Base-by-base conservation (phyloP, 139 green algal species). In the Asterochloris erici region DNA sequence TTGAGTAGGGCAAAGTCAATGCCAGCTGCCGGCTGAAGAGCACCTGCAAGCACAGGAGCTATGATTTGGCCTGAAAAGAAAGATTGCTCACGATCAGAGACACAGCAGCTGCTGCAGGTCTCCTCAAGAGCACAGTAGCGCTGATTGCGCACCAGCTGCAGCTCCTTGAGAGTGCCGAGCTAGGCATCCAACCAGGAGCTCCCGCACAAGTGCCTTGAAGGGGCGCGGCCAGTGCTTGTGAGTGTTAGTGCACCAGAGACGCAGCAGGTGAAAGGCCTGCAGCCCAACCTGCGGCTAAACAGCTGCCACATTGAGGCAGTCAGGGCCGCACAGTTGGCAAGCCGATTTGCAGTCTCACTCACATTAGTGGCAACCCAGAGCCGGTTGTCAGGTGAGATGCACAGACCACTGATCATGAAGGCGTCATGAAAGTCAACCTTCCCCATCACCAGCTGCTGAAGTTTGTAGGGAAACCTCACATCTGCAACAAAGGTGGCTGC, bases 371-470 rank as follows among this genome's bases (percentile, higher is more conserved):
- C 76, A 24, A 80, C 15, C 54, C 68, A 29, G 14, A 80, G 21
- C 60, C 76, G 47, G 54, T 54, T 29, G n/a, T 62, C 76, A 80
- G 60, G 76, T 23, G 76, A 70, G 60, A 80, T 64, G 47, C 60
- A 47, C 23, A 69, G 47, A 23, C 76, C 76, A 14, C 11, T 70
- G 76, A 80, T 80, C 23, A 60, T 24, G 15, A n/a, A 38, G 23
- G 15, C 19, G 62, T 11, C 16, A 0, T 38, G 62, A 9, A 23
- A n/a, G n/a, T 16, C 63, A n/a, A n/a, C 38, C 17, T 13, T 0
- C 21, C 63, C 38, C 10, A 1, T 0, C 11, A 29, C 0, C 19
- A 47, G 15, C 15, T 28, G 10, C 10, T 66, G 26, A 13, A 60
- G 24, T 0, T 77, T 0, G 2, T 77, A 23, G 38, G 60, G 14